Conservation (phyloP, 208 protist species). For the Trypanosoma scelopori region DNA sequence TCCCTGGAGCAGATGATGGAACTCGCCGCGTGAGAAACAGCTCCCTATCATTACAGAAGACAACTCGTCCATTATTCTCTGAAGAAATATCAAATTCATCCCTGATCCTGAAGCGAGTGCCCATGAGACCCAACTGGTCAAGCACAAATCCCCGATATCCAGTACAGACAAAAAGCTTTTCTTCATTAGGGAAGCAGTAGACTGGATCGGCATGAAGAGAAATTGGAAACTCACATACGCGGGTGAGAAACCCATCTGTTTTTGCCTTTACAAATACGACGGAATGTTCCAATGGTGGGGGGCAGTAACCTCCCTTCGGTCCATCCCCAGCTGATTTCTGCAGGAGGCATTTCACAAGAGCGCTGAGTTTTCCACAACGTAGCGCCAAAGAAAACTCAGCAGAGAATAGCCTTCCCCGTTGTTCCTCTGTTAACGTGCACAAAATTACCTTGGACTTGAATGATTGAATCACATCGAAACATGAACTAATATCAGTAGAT, state of each 20-base stretch:
- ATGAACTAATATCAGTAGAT: constrained; percentile 33
- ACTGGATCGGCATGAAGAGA: constrained; percentile 19
- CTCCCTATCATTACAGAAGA: constrained; percentile 29
- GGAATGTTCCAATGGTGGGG: constrained; percentile 23
- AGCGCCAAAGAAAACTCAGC: constrained; percentile 59
- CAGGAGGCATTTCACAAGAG: constrained; percentile 47
- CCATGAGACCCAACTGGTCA: constrained; percentile 48
- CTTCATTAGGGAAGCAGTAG: constrained; percentile 27
- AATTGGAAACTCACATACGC: constrained; percentile 30
- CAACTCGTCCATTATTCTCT: constrained; percentile 22
- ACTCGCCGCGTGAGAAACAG: constrained; percentile 4
- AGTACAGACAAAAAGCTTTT: constrained; percentile 30
- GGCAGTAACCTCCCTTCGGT: constrained; percentile 19
- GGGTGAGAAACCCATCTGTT: constrained; percentile 35
- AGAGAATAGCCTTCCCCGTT: constrained; percentile 29
- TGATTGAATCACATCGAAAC: constrained; percentile 57
- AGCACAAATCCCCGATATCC: constrained; percentile 21
- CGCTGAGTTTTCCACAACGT: constrained; percentile 53
- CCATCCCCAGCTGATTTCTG: constrained; percentile 19
- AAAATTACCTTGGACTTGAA: constrained; percentile 36
- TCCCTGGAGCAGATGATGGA: constrained; percentile 17
- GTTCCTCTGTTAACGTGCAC: constrained; percentile 17
- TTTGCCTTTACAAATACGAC: constrained; percentile 27
- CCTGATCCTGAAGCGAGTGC: constrained; percentile 31
- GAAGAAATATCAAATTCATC: constrained; percentile 23